Base-by-base conservation (phyloP, 2,329 filamentous ascomycete species). In the Pseudocercospora ulei region DNA sequence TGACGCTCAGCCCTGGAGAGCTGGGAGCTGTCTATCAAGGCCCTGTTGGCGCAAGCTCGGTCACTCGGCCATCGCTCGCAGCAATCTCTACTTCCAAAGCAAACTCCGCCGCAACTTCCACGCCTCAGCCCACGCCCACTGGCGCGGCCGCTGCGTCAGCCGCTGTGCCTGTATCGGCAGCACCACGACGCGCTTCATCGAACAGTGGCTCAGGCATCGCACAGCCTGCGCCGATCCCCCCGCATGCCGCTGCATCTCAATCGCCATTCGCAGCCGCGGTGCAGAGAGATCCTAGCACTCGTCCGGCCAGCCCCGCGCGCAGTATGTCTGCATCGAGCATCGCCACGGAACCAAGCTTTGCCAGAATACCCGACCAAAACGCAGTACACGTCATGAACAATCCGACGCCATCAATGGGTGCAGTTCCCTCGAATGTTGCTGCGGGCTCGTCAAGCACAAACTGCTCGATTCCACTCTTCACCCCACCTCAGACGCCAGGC, bases 281-380 rank as follows among this genome's bases (percentile, higher is more conserved):
- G 9, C 23, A 25, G 34, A 14, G 22, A 36, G 39, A 51, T 9
- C 44, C 42, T 8, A 28, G 43, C 17, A 26, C 39, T 11, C 75
- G 81, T 14, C 82, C 85, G 3, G 74, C 79, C 2, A 90, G 83
- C 12, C 86, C 85, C 7, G 74, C 85, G 1, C 72, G 86, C 44
- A 88, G 84, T n/a, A 92, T 85, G 56, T 92, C 85, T 3, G 73
- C 80, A 0, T 87, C 83, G 0, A 92, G 84, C 7, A 70, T 88
- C 30, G 74, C 80, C 3, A 87, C 83, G 0, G 76, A 78, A 47
- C 66, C 54, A 38, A 56, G 57, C 48, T 49, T 56, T 38, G 55
- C 55, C 2, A 64, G 64, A 44, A 62, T 63, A 4, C 68, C 68
- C 4, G 66, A 69, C 43, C 55, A 56, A 27, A 60, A 60, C n/a